Percentiles rank a stretch among this genome's conserved stretches.
phyloP scores from a whole-genome alignment of 1,139 yeast genomes.

The Lodderomyces parapsilosis region DNA sequence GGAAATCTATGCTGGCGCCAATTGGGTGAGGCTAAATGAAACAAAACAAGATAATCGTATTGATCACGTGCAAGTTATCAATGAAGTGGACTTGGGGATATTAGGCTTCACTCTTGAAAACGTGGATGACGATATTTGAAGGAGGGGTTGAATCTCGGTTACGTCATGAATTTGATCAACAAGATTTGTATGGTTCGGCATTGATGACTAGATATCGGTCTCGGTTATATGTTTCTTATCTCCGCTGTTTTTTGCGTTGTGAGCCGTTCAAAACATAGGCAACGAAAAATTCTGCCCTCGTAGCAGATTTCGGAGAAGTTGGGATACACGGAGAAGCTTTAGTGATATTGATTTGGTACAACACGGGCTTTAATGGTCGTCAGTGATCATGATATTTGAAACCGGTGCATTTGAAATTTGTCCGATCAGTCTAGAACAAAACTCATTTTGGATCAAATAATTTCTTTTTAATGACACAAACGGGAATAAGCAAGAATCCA shows the following conservation, averaged over 20 bases:
- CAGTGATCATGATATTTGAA: neutral
- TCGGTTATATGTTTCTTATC: no score
- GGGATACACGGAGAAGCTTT: no score
- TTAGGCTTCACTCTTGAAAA: neutral
- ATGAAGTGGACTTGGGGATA: neutral
- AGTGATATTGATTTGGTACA: no score
- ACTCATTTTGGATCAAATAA: no score
- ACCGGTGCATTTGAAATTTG: neutral
- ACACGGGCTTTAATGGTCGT: no score
- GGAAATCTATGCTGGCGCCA: constrained; percentile 18
- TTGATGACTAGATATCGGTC: no score
- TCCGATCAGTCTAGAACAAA: no score
- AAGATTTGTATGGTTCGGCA: neutral
- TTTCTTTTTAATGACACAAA: neutral
- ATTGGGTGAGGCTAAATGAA: constrained; percentile 25
- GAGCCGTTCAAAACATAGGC: no score
- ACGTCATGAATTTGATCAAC: neutral
- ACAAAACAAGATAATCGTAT: constrained; percentile 5
- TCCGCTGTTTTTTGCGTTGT: neutral
- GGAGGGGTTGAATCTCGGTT: neutral
- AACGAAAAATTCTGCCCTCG: no score
- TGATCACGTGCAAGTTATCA: neutral
- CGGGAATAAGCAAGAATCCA: neutral
- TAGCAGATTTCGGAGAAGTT: no score
- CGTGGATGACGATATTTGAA: neutral